Base-by-base conservation (phyloP, 108 stramenopile genomes). In the Stephanodiscus triporus region DNA sequence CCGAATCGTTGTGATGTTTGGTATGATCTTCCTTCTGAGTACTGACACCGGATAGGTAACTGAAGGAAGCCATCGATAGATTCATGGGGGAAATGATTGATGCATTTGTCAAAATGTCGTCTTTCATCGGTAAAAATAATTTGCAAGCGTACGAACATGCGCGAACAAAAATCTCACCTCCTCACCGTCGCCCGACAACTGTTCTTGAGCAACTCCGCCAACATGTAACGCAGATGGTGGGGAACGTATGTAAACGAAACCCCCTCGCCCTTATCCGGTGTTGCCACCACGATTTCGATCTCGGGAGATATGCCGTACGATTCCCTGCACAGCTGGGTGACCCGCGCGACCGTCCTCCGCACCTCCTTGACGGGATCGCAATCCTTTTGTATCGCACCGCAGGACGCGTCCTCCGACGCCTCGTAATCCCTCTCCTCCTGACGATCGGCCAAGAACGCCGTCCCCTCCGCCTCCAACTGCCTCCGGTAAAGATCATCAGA, bases 181-280 rank as follows among this genome's bases (percentile, higher is more conserved):
- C 70, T 72, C n/a, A 92, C 78, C 9, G 95, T 91, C 0, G 98
- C 98, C 45, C 96, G 90, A 84, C 96, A 97, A 42, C 90, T 88
- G 77, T 99, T 99, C 73, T 98, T 99, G n/a, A 99, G 70, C 65
- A 99, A 70, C 81, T 99, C 99, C 13, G 93, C 83, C 60, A 98
- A 70, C 82, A 98, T 97, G 78, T 99, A 97, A 76, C 95, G 91
- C 68, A 99, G 83, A 77, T 99, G 98, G 69, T 90, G 89, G 1
- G 96, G 93, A 24, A 98, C 94, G 76, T 97, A 98, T 0, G 96
- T 95, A 34, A 97, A 92, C 0, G 47, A 30, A 1, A 29, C 27
- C 56, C 67, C 54, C 6, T 60, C 80, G 68, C 61, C 55, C 42
- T 60, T 70, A 11, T 70, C 72, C 11, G 54, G 51, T n/a, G 75